Evolutionary conservation across 2,329 filamentous ascomycete species (phyloP).

Genomic region (Talaromyces islandicus): DNA sequence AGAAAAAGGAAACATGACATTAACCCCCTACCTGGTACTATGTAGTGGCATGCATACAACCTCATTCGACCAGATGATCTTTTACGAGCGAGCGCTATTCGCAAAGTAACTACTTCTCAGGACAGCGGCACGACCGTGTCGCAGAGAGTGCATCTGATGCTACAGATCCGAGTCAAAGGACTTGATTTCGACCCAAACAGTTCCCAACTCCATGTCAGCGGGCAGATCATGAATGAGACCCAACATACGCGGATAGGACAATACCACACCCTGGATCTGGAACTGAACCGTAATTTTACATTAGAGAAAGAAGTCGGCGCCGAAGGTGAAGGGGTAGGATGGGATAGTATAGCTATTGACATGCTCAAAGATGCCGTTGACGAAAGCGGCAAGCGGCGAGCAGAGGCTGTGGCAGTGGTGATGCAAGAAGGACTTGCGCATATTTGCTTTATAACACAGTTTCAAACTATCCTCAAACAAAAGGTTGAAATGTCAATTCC

Average conservation of each 20-base stretch:
- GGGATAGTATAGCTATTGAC: constrained; percentile 82
- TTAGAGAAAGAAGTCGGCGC: constrained; percentile 67
- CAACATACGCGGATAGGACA: constrained; percentile 61
- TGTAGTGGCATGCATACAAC: constrained; percentile 69
- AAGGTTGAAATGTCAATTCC: constrained; percentile 44
- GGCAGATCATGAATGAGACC: constrained; percentile 61
- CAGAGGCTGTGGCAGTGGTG: constrained; percentile 81
- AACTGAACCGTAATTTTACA: constrained; percentile 80
- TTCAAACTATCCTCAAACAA: constrained; percentile 44
- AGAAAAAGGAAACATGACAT: constrained; percentile 7
- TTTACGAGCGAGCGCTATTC: constrained; percentile 60
- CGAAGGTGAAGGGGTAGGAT: constrained; percentile 49
- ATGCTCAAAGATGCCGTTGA: constrained; percentile 74
- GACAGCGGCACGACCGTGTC: constrained; percentile 57
- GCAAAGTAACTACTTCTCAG: constrained; percentile 56
- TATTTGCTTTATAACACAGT: constrained; percentile 47
- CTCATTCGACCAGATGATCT: constrained; percentile 61
- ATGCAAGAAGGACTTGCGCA: constrained; percentile 69
- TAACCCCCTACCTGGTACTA: background rate
- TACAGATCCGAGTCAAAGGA: constrained; percentile 59
- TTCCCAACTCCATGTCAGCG: constrained; percentile 62
- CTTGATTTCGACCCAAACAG: constrained; percentile 66
- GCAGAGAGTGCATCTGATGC: constrained; percentile 57
- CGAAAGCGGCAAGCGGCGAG: constrained; percentile 61
- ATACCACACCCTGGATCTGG: constrained; percentile 72